Percentiles rank a stretch among this genome's conserved stretches.
Conservation (phyloP, 768 basidiomycete genomes). For the Coprinopsis cinerea region DNA sequence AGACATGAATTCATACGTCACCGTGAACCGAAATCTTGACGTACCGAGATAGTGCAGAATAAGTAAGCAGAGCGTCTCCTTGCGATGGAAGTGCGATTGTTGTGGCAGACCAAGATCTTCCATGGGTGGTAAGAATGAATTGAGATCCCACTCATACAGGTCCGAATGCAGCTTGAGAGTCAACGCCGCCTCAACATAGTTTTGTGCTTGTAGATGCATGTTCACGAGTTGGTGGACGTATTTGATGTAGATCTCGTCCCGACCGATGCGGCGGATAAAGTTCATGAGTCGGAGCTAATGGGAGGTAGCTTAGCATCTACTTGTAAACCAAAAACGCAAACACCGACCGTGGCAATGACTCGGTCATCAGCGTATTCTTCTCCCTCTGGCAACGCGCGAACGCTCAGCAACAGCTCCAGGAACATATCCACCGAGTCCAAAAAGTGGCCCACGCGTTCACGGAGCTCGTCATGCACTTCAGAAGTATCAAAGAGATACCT, state of each 20-base stretch:
- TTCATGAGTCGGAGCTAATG: conserved; percentile 81
- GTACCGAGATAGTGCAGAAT: conserved; percentile 91
- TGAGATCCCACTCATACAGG: conserved; percentile 85
- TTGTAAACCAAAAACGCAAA: not conserved
- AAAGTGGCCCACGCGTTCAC: conserved; percentile 73
- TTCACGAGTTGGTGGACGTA: conserved; percentile 94
- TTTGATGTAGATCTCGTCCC: conserved; percentile 93
- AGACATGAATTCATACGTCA: conserved; percentile 2
- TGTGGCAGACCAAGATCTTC: conserved; percentile 86
- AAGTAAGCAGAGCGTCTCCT: conserved; percentile 85
- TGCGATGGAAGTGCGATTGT: conserved; percentile 90
- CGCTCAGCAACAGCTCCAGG: conserved; percentile 82
- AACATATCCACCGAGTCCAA: conserved; percentile 89
- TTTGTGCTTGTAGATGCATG: conserved; percentile 84
- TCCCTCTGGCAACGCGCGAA: conserved; percentile 85
- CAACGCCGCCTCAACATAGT: conserved; percentile 88
- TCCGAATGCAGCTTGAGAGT: conserved; percentile 93
- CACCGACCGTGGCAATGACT: conserved; percentile 77
- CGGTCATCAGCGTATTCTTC: conserved; percentile 94
- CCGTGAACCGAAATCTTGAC: conserved; percentile 13
- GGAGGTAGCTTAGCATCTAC: conserved; percentile 12
- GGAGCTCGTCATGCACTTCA: conserved; percentile 72
- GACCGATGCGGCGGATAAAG: conserved; percentile 86
- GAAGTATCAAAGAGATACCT: conserved; percentile 84
- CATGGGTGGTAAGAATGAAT: conserved; percentile 78